Evolutionary conservation across 1,284 basidiomycete species (phyloP).

Genomic region (Ganoderma sp.): DNA sequence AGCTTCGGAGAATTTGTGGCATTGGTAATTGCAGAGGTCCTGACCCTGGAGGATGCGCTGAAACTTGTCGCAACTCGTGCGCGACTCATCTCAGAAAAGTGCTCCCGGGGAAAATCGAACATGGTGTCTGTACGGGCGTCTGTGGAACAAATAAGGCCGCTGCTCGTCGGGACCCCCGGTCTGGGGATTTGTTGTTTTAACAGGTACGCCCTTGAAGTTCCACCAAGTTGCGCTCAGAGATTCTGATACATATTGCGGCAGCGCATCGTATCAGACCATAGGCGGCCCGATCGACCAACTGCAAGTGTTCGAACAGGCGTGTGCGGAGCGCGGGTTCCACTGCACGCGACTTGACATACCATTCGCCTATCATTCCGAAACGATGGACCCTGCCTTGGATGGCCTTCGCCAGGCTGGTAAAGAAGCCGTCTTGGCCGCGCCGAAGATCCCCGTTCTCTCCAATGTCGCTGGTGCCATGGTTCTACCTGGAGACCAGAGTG

Average conservation of each 20-base stretch:
- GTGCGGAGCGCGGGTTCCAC: conserved; percentile 49
- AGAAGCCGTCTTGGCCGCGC: conserved; percentile 48
- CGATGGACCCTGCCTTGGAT: conserved; percentile 61
- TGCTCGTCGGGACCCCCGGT: conserved; percentile 38
- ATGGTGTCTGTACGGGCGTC: conserved; percentile 64
- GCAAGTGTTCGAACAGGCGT: conserved; percentile 46
- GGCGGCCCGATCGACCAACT: conserved; percentile 57
- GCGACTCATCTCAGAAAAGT: conserved; percentile 57
- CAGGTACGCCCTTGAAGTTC: conserved; percentile 30
- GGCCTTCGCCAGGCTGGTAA: conserved; percentile 50
- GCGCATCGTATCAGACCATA: conserved; percentile 59
- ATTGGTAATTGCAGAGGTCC: conserved; percentile 60
- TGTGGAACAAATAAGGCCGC: conserved; percentile 41
- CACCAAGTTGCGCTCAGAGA: too few species aligned
- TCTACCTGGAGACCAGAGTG: conserved; percentile 52
- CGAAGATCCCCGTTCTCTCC: conserved; percentile 63
- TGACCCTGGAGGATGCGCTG: conserved; percentile 61
- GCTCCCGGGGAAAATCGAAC: conserved; percentile 51
- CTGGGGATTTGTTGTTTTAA: conserved; percentile 55
- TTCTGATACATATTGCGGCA: conserved; percentile 25
- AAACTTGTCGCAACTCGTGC: conserved; percentile 63
- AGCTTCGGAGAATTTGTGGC: conserved; percentile 78
- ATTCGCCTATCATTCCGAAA: conserved; percentile 67
- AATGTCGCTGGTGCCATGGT: conserved; percentile 61
- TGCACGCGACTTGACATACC: conserved; percentile 55